Evolutionary conservation across 2,329 filamentous ascomycete species (phyloP).

Genomic region (Fusarium pilosicola): DNA sequence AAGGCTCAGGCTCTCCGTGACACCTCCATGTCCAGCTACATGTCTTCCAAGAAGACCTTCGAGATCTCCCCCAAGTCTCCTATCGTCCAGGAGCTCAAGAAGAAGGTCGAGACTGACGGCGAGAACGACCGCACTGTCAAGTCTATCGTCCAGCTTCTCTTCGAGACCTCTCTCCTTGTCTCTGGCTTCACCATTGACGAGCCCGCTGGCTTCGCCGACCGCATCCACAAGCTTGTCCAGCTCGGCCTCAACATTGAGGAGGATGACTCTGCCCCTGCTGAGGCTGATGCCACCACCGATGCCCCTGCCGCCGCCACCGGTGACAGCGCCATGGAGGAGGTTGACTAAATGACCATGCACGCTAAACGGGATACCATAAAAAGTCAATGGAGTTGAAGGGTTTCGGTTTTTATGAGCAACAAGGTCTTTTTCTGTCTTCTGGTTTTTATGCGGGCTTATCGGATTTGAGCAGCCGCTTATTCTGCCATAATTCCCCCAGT

Average conservation of each 20-base stretch:
- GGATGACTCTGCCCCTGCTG: slow-evolving; percentile 77
- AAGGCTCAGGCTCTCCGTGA: slow-evolving; percentile 99
- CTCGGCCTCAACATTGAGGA: slow-evolving; percentile 98
- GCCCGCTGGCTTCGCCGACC: slow-evolving; percentile 96
- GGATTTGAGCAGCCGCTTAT: slow-evolving; percentile 44
- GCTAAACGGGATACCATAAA: slow-evolving; percentile 52
- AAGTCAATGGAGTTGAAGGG: slow-evolving; percentile 57
- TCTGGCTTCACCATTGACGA: slow-evolving; percentile 99
- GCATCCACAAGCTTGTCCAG: slow-evolving; percentile 99
- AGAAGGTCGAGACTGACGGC: slow-evolving; percentile 96
- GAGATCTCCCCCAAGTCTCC: slow-evolving; percentile 99
- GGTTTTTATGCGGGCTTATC: slow-evolving; percentile 44
- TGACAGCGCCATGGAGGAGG: slow-evolving; percentile 99
- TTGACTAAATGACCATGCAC: slow-evolving; percentile 75
- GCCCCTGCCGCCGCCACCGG: slow-evolving; percentile 69
- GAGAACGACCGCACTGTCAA: slow-evolving; percentile 99
- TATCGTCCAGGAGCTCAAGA: slow-evolving; percentile 99
- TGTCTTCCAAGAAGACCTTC: slow-evolving; percentile 99
- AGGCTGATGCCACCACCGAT: slow-evolving; percentile 64
- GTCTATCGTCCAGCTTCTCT: slow-evolving; percentile 97
- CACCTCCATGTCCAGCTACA: slow-evolving; percentile 99
- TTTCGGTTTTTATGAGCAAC: slow-evolving; percentile 48
- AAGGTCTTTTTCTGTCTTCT: slow-evolving; percentile 48
- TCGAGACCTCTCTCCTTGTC: slow-evolving; percentile 97
- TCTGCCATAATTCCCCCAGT: slow-evolving; percentile 49